These are phyloP conservation scores for Solanum pimpinellifolium DNA, from an alignment of 257 asterid species.

Conservation along the genomic window DNA sequence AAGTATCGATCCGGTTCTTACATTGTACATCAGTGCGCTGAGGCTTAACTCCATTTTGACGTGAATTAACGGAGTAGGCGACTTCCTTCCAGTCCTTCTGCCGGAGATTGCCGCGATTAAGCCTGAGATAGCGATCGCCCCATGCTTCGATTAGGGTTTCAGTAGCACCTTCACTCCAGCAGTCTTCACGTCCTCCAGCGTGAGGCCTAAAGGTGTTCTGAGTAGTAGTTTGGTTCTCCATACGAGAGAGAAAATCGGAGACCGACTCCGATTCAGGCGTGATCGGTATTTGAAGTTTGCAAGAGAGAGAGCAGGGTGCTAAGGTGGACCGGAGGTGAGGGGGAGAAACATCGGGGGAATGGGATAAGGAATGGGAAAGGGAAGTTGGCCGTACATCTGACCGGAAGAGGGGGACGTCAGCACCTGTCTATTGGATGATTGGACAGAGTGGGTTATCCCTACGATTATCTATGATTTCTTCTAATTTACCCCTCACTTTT, in stretches of 20 bases:
- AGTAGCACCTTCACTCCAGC: constrained; percentile 81
- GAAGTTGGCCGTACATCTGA: constrained; percentile 16
- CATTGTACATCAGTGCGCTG: constrained; percentile 68
- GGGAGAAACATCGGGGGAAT: background rate
- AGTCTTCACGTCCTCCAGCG: constrained; percentile 50
- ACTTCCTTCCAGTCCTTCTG: constrained; percentile 71
- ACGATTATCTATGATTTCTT: background rate
- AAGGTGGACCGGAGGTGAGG: background rate
- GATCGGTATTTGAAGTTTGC: background rate
- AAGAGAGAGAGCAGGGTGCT: background rate
- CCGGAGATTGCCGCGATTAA: constrained; percentile 64
- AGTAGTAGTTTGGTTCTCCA: background rate
- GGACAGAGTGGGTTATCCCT: constrained; percentile 9
- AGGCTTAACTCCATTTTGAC: constrained; percentile 49
- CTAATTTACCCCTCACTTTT: background rate
- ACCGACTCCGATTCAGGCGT: background rate
- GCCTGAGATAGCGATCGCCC: constrained; percentile 57
- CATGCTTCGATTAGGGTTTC: constrained; percentile 52
- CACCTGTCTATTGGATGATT: constrained; percentile 7
- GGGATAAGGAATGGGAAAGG: background rate
- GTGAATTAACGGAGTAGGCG: constrained; percentile 49
- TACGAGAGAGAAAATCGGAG: background rate
- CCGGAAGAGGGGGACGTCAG: constrained; percentile 17
- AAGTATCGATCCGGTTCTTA: constrained; percentile 60
- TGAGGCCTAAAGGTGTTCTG: background rate